These are phyloP conservation scores for Penicillium cosmopolitanum DNA, from an alignment of 495 filamentous ascomycete genomes.

Conservation along the genomic window DNA sequence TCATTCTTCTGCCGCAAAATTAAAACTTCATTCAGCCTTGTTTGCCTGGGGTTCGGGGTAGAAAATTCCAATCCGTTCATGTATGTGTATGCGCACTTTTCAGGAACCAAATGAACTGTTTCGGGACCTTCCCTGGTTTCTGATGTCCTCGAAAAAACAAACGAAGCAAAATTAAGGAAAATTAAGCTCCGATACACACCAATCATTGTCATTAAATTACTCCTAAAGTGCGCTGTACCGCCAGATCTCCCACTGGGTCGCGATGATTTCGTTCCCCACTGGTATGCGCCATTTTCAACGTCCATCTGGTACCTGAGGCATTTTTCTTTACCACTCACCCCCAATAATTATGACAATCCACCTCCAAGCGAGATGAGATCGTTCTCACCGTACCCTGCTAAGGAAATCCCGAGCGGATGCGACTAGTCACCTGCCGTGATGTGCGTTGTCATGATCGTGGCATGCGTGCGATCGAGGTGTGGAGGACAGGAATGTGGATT, in stretches of 20 bases:
- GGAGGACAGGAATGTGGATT: background rate
- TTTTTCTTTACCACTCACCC: constrained; percentile 1
- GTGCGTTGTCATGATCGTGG: background rate
- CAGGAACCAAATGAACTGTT: too few species aligned
- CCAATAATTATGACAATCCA: background rate
- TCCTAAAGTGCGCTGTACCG: background rate
- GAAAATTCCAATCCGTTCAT: background rate
- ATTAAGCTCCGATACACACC: constrained; percentile 27
- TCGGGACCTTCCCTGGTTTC: background rate
- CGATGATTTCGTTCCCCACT: background rate
- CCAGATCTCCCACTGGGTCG: background rate
- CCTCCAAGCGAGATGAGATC: constrained; percentile 1
- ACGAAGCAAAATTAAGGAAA: constrained; percentile 17
- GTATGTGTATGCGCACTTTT: background rate
- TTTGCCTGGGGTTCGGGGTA: background rate
- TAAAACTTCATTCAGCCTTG: background rate
- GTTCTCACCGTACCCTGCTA: background rate
- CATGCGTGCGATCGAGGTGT: background rate
- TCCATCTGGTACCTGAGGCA: background rate
- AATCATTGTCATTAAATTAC: constrained; percentile 12
- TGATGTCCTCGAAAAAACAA: background rate
- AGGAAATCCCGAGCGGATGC: constrained; percentile 3
- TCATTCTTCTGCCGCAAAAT: constrained; percentile 2
- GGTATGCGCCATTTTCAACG: background rate
- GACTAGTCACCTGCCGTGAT: constrained; percentile 1